Evolutionary conservation across 164 flowering plant species (phyloP).

Genomic region (Akebia trifoliata): DNA sequence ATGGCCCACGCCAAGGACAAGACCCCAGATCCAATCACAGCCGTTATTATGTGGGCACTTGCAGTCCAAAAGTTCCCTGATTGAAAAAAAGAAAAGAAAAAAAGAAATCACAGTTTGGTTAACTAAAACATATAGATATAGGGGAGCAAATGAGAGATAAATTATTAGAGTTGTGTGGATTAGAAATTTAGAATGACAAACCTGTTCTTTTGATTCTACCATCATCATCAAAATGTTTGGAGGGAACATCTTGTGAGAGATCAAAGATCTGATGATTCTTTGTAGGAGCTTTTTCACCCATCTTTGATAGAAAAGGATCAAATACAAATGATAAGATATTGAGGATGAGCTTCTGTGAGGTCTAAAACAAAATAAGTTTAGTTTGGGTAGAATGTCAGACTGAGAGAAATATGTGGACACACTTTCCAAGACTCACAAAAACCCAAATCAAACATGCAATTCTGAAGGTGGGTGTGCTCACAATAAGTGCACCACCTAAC

Average conservation of each 20-base stretch:
- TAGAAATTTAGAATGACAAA: no score
- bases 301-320: conserved; percentile 5
- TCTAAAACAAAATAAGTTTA: no score
- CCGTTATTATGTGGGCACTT: conserved; percentile 52
- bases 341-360: no score
- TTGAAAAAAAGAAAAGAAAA: background rate
- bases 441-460: conserved; percentile 5
- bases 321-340: no score
- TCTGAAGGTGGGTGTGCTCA: background rate
- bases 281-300: conserved; percentile 11
- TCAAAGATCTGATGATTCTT: conserved; percentile 4
- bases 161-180: no score
- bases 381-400: background rate
- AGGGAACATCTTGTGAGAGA: conserved; percentile 1
- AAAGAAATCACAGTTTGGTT: background rate
- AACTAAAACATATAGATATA: background rate
- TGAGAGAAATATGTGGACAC: conserved; percentile 1
- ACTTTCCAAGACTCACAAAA: conserved; percentile 5
- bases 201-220: background rate
- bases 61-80: conserved; percentile 30
- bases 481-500: background rate
- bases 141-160: background rate
- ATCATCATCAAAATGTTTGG: conserved; percentile 20
- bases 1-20: conserved; percentile 55
- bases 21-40: conserved; percentile 60